Conservation (phyloP, 2,329 filamentous ascomycete genomes). For the Pezicula carpinea region DNA sequence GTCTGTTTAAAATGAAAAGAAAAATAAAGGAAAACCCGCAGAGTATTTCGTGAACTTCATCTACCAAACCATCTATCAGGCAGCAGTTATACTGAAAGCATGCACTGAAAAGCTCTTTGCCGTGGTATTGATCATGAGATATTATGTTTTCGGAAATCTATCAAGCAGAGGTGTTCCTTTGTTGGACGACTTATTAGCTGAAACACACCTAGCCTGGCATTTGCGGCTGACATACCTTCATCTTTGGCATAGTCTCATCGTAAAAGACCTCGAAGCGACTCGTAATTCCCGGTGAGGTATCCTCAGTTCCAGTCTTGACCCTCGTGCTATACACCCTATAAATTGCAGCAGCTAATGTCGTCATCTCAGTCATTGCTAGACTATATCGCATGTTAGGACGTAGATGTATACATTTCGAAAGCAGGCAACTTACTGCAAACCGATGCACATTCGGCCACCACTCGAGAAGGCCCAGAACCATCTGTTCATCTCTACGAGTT, state of each 20-base stretch:
- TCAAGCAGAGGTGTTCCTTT: slow-evolving; percentile 15
- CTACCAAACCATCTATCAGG: too few species aligned
- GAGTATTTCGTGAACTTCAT: too few species aligned
- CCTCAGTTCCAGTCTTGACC: slow-evolving; percentile 24
- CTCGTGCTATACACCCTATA: slow-evolving; percentile 39
- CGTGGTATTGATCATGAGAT: neutral
- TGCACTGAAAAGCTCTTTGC: neutral
- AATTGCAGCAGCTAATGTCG: slow-evolving; percentile 38
- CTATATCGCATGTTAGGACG: slow-evolving; percentile 19
- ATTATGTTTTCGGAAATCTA: slow-evolving; percentile 9
- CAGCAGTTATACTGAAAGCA: too few species aligned
- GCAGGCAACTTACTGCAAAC: slow-evolving; percentile 31
- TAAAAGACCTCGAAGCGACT: slow-evolving; percentile 37
- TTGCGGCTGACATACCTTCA: slow-evolving; percentile 9
- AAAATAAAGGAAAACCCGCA: too few species aligned
- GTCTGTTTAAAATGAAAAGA: too few species aligned
- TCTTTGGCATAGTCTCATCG: slow-evolving; percentile 25
- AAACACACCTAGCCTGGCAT: neutral
- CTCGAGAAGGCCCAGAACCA: slow-evolving; percentile 64
- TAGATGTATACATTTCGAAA: neutral
- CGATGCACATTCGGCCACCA: slow-evolving; percentile 62
- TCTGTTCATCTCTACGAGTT: slow-evolving; percentile 32
- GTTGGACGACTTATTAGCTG: neutral
- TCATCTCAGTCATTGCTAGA: slow-evolving; percentile 47
- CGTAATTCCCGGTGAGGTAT: slow-evolving; percentile 33